Percentiles rank a stretch among this genome's conserved stretches.
These are phyloP conservation scores for Annulohypoxylon moriforme DNA, from an alignment of 495 filamentous ascomycete species.

Conservation along the genomic window DNA sequence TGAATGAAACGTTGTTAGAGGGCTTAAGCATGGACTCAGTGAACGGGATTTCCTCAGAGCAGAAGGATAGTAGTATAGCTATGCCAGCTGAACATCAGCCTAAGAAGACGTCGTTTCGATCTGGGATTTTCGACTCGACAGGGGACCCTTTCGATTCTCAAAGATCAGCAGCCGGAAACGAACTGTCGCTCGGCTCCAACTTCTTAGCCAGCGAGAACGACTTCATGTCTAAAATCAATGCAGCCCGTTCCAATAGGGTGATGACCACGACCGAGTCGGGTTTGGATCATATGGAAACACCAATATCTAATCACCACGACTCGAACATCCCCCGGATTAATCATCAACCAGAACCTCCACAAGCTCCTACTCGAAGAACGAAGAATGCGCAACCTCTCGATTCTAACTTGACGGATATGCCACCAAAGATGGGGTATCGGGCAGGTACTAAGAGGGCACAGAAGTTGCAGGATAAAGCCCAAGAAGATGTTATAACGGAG, in stretches of 20 bases:
- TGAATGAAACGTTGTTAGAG: slow-evolving; percentile 63
- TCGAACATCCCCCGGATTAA: slow-evolving; percentile 50
- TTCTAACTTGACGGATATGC: slow-evolving; percentile 66
- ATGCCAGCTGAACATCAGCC: slow-evolving; percentile 48
- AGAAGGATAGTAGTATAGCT: slow-evolving; percentile 42
- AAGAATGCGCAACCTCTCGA: slow-evolving; percentile 68
- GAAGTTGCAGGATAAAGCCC: slow-evolving; percentile 59
- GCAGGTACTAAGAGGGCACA: slow-evolving; percentile 59
- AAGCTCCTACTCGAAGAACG: slow-evolving; percentile 72
- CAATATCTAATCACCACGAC: slow-evolving; percentile 50
- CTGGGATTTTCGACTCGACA: slow-evolving; percentile 49
- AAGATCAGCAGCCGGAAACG: slow-evolving; percentile 50
- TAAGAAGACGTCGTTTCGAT: slow-evolving; percentile 52
- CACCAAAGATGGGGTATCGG: slow-evolving; percentile 71
- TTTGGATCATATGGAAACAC: slow-evolving; percentile 56
- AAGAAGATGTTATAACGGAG: slow-evolving; percentile 46
- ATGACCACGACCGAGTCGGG: slow-evolving; percentile 35
- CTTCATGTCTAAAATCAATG: slow-evolving; percentile 55
- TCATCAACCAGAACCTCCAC: slow-evolving; percentile 67
- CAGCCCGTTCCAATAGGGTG: slow-evolving; percentile 52
- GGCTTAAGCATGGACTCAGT: slow-evolving; percentile 49
- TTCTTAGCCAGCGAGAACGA: slow-evolving; percentile 54
- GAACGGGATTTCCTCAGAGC: slow-evolving; percentile 40
- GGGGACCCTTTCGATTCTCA: slow-evolving; percentile 59
- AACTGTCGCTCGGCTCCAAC: slow-evolving; percentile 49